A percentile compares a stretch with the other conserved stretches of the same genome.
These are phyloP conservation scores for Erodium texanum DNA, from an alignment of 441 rosid species.

Conservation along the genomic window DNA sequence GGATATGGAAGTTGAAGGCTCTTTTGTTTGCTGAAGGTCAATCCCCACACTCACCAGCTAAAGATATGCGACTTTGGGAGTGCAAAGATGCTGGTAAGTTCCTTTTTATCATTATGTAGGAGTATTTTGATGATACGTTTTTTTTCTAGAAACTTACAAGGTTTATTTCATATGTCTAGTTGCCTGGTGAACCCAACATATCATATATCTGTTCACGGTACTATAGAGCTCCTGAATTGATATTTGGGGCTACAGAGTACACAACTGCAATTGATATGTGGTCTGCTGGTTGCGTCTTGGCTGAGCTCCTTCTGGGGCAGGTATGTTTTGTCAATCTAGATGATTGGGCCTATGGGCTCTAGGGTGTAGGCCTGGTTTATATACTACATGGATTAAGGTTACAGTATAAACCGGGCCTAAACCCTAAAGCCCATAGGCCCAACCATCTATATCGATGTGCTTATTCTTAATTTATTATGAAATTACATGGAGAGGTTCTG, in stretches of 20 bases:
- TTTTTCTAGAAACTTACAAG: background rate
- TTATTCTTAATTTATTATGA: background rate
- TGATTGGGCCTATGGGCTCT: too few species aligned
- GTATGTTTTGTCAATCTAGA: conserved; percentile 22
- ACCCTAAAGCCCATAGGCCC: too few species aligned
- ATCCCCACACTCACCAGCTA: conserved; percentile 94
- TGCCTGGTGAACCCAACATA: conserved; percentile 96
- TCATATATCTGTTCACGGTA: conserved; percentile 96
- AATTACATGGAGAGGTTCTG: background rate
- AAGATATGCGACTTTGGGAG: conserved; percentile 98
- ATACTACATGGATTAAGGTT: too few species aligned
- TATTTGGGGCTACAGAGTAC: conserved; percentile 95
- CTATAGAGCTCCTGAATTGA: conserved; percentile 97
- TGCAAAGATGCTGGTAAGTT: conserved; percentile 87
- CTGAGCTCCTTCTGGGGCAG: conserved; percentile 97
- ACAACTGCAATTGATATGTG: conserved; percentile 98
- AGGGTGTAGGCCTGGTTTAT: too few species aligned
- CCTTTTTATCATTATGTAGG: conserved; percentile 4
- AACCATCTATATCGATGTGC: too few species aligned
- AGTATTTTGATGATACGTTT: background rate
- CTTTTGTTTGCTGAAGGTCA: conserved; percentile 40
- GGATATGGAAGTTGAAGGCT: background rate
- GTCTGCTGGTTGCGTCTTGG: conserved; percentile 99
- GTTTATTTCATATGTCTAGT: conserved; percentile 28
- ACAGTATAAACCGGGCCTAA: too few species aligned